Evolutionary conservation across 176 grass and related monocot genomes (phyloP).

Genomic region (Phragmites australis): DNA sequence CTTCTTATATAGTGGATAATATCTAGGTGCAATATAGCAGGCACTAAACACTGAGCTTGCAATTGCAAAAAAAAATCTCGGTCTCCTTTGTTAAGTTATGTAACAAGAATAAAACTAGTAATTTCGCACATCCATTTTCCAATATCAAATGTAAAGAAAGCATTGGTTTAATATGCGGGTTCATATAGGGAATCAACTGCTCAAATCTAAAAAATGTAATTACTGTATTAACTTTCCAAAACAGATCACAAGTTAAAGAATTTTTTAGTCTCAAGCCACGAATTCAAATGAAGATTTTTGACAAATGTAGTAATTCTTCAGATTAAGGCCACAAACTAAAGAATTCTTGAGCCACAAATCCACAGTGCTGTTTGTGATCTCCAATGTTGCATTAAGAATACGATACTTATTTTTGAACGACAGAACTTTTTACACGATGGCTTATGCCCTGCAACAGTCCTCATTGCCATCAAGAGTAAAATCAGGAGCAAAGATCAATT

Average conservation of each 20-base stretch:
- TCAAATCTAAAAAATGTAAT: background rate
- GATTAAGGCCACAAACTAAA: background rate
- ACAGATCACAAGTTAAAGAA: background rate
- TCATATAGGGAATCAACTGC: background rate
- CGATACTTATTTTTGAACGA: background rate
- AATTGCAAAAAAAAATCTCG: no score
- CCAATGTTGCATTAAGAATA: background rate
- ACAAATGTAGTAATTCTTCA: background rate
- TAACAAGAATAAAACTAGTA: background rate
- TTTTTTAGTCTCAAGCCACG: background rate
- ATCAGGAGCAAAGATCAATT: background rate
- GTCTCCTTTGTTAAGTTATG: background rate
- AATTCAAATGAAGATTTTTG: background rate
- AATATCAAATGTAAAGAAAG: background rate
- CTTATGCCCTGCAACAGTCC: constrained; percentile 5
- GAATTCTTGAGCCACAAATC: background rate
- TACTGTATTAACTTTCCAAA: background rate
- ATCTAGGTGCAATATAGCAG: background rate
- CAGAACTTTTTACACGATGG: background rate
- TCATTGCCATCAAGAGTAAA: background rate
- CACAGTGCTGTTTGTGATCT: background rate
- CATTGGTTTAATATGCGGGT: background rate
- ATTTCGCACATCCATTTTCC: background rate
- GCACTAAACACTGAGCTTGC: no score
- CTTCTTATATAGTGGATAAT: background rate